Percentiles rank a stretch among this genome's conserved stretches.
These are phyloP conservation scores for Beauveria bassiana DNA, from an alignment of 2,329 filamentous ascomycete genomes.

Conservation along the genomic window DNA sequence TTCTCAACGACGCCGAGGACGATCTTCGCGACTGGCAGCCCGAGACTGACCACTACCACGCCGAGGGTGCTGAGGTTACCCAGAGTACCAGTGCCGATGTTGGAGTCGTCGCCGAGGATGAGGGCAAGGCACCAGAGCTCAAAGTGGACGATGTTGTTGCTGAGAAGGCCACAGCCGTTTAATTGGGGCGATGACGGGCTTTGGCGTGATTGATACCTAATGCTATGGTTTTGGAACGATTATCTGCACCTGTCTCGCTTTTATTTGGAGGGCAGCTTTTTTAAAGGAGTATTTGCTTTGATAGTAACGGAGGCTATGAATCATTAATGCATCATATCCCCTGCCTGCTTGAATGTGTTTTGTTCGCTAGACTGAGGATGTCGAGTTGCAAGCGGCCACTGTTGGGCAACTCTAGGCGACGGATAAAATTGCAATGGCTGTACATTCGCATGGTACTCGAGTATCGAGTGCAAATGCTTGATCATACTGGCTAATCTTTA, in stretches of 20 bases:
- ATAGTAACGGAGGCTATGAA: not conserved
- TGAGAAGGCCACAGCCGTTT: not conserved
- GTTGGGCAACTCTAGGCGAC: too few species aligned
- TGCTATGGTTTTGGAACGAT: not conserved
- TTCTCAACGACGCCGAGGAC: constrained; percentile 87
- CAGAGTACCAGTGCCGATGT: not conserved
- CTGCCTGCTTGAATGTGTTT: not conserved
- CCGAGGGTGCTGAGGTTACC: not conserved
- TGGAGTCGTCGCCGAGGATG: not conserved
- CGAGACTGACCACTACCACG: constrained; percentile 27
- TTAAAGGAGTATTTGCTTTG: constrained; percentile 9
- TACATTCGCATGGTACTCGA: too few species aligned
- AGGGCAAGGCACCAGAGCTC: not conserved
- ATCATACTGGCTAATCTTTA: too few species aligned
- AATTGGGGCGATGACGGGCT: not conserved
- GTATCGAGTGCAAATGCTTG: too few species aligned
- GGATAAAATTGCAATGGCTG: too few species aligned
- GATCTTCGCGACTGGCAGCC: constrained; percentile 71
- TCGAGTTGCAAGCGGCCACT: too few species aligned
- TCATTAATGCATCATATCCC: not conserved
- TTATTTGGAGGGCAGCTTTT: not conserved
- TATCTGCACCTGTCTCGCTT: constrained; percentile 2
- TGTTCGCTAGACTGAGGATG: not conserved
- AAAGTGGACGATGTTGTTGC: not conserved
- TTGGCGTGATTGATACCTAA: constrained; percentile 5